Conservation (phyloP, 2,329 filamentous ascomycete species). For the Fusarium abutilonis region DNA sequence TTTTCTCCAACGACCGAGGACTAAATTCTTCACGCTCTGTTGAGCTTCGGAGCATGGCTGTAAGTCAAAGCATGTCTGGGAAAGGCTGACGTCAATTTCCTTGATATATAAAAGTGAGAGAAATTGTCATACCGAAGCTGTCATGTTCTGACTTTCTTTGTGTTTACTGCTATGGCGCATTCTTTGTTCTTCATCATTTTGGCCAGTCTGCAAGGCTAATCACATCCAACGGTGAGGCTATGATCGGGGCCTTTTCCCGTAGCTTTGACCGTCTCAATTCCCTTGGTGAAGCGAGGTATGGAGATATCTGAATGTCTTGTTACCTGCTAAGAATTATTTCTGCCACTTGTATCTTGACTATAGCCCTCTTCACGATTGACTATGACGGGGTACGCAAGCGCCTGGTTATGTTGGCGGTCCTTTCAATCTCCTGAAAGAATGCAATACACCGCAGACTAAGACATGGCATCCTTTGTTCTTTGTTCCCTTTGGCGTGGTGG, state of each 20-base stretch:
- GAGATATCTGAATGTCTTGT: background rate
- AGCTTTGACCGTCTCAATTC: slow-evolving; percentile 11
- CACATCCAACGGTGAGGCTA: background rate
- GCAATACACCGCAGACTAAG: slow-evolving; percentile 13
- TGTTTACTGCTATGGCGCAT: background rate
- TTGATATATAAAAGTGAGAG: background rate
- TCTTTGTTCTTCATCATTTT: slow-evolving; percentile 9
- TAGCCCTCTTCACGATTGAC: background rate
- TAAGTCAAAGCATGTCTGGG: background rate
- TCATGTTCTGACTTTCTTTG: background rate
- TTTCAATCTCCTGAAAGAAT: slow-evolving; percentile 16
- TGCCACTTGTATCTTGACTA: slow-evolving; percentile 11
- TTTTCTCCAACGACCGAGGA: background rate
- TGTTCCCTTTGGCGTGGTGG: slow-evolving; percentile 10
- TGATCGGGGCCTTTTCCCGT: slow-evolving; percentile 1
- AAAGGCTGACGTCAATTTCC: background rate
- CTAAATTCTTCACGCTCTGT: background rate
- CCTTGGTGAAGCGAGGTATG: background rate
- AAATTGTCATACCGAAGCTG: background rate
- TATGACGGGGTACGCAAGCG: background rate
- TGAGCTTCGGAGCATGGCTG: background rate
- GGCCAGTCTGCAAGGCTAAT: slow-evolving; percentile 1
- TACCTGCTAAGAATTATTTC: background rate
- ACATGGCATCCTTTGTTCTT: slow-evolving; percentile 25
- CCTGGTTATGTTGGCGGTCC: background rate